phyloP scores from a whole-genome alignment of 1,139 yeast genomes.

The Magnusiomyces paraingens region DNA sequence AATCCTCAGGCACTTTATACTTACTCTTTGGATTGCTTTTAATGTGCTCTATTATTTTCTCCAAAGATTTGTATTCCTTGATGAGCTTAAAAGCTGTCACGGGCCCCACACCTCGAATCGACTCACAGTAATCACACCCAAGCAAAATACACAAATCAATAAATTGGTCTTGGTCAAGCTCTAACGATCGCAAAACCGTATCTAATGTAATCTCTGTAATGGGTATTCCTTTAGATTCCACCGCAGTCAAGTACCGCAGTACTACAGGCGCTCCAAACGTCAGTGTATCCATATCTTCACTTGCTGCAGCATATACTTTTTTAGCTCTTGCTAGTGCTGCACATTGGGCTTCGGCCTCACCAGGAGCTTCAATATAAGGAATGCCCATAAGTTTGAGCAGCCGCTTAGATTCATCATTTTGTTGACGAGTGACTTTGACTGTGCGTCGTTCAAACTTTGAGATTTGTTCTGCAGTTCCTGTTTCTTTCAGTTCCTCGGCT shows the following conservation, averaged over 20 bases:
- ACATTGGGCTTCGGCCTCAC: slow-evolving; percentile 99
- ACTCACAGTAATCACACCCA: slow-evolving; percentile 97
- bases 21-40: slow-evolving; percentile 57
- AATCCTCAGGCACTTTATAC: slow-evolving; percentile 82
- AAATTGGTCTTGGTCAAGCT: slow-evolving; percentile 63
- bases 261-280: slow-evolving; percentile 83
- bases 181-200: slow-evolving; percentile 69
- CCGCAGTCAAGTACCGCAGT: slow-evolving; percentile 82
- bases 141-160: slow-evolving; percentile 86
- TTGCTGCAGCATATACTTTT: slow-evolving; percentile 88
- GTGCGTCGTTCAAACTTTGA: slow-evolving; percentile 78
- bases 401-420: slow-evolving; percentile 87
- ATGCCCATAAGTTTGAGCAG: slow-evolving; percentile 85
- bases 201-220: slow-evolving; percentile 73
- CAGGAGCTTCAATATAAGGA: slow-evolving; percentile 88
- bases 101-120: slow-evolving; percentile 93
- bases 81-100: slow-evolving; percentile 86
- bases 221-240: slow-evolving; percentile 91
- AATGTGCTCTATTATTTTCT: slow-evolving; percentile 63
- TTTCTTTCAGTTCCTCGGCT: slow-evolving; percentile 66
- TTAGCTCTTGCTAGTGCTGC: slow-evolving; percentile 87
- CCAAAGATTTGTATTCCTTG: slow-evolving; percentile 76
- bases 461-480: slow-evolving; percentile 72
- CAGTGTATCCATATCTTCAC: slow-evolving; percentile 98
- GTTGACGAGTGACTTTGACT: slow-evolving; percentile 81